phyloP scores from a whole-genome alignment of 768 basidiomycete species.

The Chiua virens region DNA sequence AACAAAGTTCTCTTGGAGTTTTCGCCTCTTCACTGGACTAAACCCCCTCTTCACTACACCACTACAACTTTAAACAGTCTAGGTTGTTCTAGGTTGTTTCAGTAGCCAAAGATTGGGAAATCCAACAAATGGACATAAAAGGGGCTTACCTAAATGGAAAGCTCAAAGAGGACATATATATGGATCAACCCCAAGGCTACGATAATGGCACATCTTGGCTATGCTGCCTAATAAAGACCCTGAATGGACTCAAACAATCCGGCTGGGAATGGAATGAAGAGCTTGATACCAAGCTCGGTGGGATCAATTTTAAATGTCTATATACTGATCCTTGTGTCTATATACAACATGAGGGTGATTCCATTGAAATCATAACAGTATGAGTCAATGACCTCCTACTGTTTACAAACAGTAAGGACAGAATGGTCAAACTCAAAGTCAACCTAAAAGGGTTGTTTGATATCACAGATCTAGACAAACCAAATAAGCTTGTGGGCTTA shows the following conservation, averaged over 20 bases:
- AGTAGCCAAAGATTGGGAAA: no score
- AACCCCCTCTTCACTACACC: no score
- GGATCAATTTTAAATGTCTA: neutral
- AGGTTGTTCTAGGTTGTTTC: no score
- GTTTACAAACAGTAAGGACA: neutral
- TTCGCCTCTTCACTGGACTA: no score
- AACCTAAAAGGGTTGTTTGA: slow-evolving; percentile 4
- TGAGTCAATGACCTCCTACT: slow-evolving; percentile 10
- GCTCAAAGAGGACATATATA: slow-evolving; percentile 34
- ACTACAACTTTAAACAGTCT: no score
- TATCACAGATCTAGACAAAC: slow-evolving; percentile 12
- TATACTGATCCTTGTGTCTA: slow-evolving; percentile 1
- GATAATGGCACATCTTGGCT: slow-evolving; percentile 13
- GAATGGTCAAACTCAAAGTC: neutral
- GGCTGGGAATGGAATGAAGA: slow-evolving; percentile 31
- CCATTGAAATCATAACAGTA: slow-evolving; percentile 21
- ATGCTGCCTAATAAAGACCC: slow-evolving; percentile 18
- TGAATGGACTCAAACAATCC: slow-evolving; percentile 35
- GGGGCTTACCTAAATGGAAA: slow-evolving; percentile 34
- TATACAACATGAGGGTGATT: neutral
- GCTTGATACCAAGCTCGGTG: slow-evolving; percentile 3
- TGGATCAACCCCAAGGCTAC: slow-evolving; percentile 29
- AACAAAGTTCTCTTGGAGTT: no score
- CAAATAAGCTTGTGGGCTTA: slow-evolving; percentile 18
- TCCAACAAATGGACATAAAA: no score